These are phyloP conservation scores for Brassica cretica DNA, from an alignment of 345 rosid species.

Conservation along the genomic window DNA sequence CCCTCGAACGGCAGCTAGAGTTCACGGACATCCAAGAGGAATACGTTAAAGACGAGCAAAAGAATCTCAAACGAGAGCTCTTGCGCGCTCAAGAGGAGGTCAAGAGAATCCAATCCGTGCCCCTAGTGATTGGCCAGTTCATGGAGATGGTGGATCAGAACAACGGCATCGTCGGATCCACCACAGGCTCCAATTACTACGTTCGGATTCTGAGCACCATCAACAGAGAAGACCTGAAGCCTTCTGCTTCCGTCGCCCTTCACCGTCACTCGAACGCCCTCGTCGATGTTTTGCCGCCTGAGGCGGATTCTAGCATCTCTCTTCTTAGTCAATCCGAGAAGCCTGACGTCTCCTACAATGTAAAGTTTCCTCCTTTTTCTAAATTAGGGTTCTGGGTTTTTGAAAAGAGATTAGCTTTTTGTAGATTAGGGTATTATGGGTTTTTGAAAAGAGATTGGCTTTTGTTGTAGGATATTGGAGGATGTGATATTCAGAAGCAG, in stretches of 20 bases:
- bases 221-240: constrained; percentile 86
- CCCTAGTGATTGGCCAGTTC: constrained; percentile 93
- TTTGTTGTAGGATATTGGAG: constrained; percentile 84
- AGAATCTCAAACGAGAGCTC: constrained; percentile 87
- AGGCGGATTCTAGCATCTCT: constrained; percentile 97
- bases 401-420: background rate
- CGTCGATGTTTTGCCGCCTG: constrained; percentile 96
- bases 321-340: constrained; percentile 97
- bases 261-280: constrained; percentile 98
- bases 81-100: constrained; percentile 99
- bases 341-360: constrained; percentile 93
- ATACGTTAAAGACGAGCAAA: constrained; percentile 95
- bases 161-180: constrained; percentile 97
- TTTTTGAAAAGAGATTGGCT: constrained; percentile 1
- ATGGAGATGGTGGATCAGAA: constrained; percentile 99
- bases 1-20: constrained; percentile 79
- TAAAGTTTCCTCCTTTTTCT: constrained; percentile 35
- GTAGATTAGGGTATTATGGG: constrained; percentile 27
- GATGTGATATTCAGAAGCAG: constrained; percentile 98
- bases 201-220: constrained; percentile 96
- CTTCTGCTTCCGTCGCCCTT: constrained; percentile 98
- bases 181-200: constrained; percentile 96
- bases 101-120: constrained; percentile 95
- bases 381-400: background rate
- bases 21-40: constrained; percentile 95